Evolutionary conservation across 805 yeast species (phyloP).

Genomic region (Babjeviella inositovora): DNA sequence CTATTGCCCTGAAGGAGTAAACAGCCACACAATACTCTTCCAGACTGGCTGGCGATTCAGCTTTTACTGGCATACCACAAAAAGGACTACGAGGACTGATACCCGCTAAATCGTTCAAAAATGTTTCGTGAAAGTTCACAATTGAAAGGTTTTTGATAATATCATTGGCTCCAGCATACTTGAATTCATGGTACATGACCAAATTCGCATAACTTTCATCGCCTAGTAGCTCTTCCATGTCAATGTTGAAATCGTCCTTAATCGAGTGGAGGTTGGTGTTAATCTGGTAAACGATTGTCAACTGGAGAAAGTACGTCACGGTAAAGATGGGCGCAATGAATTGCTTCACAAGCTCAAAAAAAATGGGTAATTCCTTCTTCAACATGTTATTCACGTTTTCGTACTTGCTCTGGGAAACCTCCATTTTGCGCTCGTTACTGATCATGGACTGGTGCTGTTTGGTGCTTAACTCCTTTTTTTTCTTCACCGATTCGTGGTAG

Average conservation of each 20-base stretch:
- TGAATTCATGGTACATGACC: no score
- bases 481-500: slow-evolving; percentile 7
- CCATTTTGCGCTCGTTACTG: slow-evolving; percentile 11
- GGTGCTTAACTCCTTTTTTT: slow-evolving; percentile 13
- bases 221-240: slow-evolving; percentile 1
- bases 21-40: slow-evolving; percentile 17
- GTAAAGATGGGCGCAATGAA: slow-evolving; percentile 14
- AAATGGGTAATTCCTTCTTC: slow-evolving; percentile 28
- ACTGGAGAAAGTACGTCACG: slow-evolving; percentile 18
- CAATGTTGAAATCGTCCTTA: slow-evolving; percentile 4
- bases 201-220: neutral
- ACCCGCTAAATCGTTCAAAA: slow-evolving; percentile 4
- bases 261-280: slow-evolving; percentile 7
- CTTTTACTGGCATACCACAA: neutral
- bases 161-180: slow-evolving; percentile 3
- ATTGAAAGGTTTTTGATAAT: slow-evolving; percentile 8
- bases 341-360: slow-evolving; percentile 14
- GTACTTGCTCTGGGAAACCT: slow-evolving; percentile 15
- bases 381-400: slow-evolving; percentile 17
- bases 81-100: neutral
- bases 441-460: slow-evolving; percentile 17
- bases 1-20: slow-evolving; percentile 17
- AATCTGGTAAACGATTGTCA: slow-evolving; percentile 15
- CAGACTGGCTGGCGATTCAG: slow-evolving; percentile 4
- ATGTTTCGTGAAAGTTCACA: slow-evolving; percentile 9